Base-by-base conservation (phyloP, 768 basidiomycete species). In the Tremella fuciformis region DNA sequence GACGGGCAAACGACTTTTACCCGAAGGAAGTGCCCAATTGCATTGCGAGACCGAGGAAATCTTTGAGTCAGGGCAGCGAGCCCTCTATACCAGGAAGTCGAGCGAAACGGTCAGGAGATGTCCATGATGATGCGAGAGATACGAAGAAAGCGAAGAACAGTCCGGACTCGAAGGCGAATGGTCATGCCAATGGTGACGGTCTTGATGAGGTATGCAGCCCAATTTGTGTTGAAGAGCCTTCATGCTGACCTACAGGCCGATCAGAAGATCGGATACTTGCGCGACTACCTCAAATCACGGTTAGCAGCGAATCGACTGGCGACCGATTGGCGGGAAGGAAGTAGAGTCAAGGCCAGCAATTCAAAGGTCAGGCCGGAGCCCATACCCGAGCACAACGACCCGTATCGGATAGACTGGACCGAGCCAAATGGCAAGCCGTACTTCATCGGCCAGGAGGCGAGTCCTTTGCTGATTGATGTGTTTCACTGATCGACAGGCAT, bases 301-400 rank as follows among this genome's bases (percentile, higher is more conserved):
- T 60, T 80, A 63, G 63, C 74, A 13, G 61, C 62, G 82, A 53
- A 86, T 85, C 55, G 90, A 84, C 21, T 86, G 81, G 75, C 74
- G 24, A 67, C 69, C 37, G 70, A 67, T 11, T 64, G 57, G 60
- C 55, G 53, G 55, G 70, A 62, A 46, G 68, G 65, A n/a, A 59
- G 55, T 38, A 58, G 63, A 50, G 69, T 66, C 50, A 65, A 56
- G 42, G 63, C 63, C 24, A 91, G 87, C 76, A 96, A 94, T 70
- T 84, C 84, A 58, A 85, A 86, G 59, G 89, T 91, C 74, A 84
- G 84, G 70, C 87, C 90, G 1, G 89, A 93, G 70, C 83, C 83
- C n/a, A 89, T 97, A 38, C 82, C 85, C 7, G 89, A 91, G 62
- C 82, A 84, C 50, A 90, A 90, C 66, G 93, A 94, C 71, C 85